A percentile compares a stretch with the other conserved stretches of the same genome.
phyloP scores from a whole-genome alignment of 371 early-diverging fungal genomes.

The Actinomucor elegans region DNA sequence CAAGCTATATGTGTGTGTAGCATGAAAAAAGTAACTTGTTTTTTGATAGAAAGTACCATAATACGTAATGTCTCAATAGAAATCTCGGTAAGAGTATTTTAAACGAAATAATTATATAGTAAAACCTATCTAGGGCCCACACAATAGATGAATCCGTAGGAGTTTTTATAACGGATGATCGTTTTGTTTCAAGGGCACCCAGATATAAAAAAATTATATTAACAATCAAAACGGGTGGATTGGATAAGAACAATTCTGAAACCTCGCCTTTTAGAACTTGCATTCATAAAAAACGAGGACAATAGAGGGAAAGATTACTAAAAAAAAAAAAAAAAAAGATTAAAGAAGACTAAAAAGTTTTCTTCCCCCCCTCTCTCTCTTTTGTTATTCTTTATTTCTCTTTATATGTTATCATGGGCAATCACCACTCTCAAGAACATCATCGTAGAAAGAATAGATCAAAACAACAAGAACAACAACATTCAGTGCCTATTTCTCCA shows the following conservation, averaged over 20 bases:
- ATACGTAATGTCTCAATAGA: too few relatives aligned
- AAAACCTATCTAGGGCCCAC: too few relatives aligned
- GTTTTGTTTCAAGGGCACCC: too few relatives aligned
- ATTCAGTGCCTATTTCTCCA: not conserved
- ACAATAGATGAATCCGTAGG: too few relatives aligned
- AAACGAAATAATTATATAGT: too few relatives aligned
- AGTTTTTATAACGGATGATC: too few relatives aligned
- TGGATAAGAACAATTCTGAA: constrained; percentile 12
- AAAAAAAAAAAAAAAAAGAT: not conserved
- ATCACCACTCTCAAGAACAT: not conserved
- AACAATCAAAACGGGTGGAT: too few relatives aligned
- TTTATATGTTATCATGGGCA: constrained; percentile 6
- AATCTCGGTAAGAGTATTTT: too few relatives aligned
- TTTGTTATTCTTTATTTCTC: not conserved
- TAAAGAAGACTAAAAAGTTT: not conserved
- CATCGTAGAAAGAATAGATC: not conserved
- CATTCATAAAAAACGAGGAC: not conserved
- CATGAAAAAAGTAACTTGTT: too few relatives aligned
- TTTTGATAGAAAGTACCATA: too few relatives aligned
- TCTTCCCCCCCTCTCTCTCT: not conserved
- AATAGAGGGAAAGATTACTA: not conserved
- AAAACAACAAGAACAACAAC: not conserved
- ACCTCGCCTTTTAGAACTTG: constrained; percentile 9
- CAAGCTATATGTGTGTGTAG: too few relatives aligned
- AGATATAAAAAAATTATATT: too few relatives aligned